A percentile compares a stretch with the other conserved stretches of the same genome.
These are phyloP conservation scores for Berkeleyomyces rouxiae DNA, from an alignment of 2,329 filamentous ascomycete species.

Conservation along the genomic window DNA sequence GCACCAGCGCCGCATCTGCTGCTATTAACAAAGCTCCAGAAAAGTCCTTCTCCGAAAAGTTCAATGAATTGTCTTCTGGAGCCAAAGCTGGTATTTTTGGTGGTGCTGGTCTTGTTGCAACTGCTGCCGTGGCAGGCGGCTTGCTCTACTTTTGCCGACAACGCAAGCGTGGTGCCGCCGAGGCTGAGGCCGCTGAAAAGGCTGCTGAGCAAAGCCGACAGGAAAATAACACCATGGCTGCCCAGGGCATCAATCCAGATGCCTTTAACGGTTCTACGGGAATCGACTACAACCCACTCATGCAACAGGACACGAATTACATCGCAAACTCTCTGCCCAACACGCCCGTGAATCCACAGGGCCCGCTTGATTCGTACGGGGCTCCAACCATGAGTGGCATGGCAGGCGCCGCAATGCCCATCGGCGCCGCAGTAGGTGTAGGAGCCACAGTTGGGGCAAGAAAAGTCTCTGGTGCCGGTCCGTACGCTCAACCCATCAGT, in stretches of 20 bases:
- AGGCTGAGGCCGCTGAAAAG: constrained; percentile 31
- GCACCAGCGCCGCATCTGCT: constrained; percentile 37
- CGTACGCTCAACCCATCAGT: background rate
- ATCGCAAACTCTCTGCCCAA: constrained; percentile 14
- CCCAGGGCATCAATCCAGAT: constrained; percentile 32
- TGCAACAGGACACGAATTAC: constrained; percentile 19
- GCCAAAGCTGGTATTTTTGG: constrained; percentile 39
- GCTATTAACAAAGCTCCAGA: constrained; percentile 21
- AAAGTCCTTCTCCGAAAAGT: constrained; percentile 35
- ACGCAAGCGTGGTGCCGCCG: constrained; percentile 33
- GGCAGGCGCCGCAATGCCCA: constrained; percentile 16
- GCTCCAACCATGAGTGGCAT: constrained; percentile 20
- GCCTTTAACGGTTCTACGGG: constrained; percentile 23
- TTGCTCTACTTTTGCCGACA: constrained; percentile 40
- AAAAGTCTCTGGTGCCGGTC: background rate
- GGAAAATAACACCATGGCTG: constrained; percentile 34
- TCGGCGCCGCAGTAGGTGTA: constrained; percentile 6
- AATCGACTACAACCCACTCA: constrained; percentile 23
- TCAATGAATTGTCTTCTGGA: constrained; percentile 30
- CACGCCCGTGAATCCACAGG: constrained; percentile 10
- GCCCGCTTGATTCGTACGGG: constrained; percentile 17
- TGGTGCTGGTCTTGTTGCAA: constrained; percentile 25
- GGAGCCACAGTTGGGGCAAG: constrained; percentile 6
- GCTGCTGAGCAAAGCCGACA: constrained; percentile 30
- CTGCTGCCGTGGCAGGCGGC: constrained; percentile 25